Evolutionary conservation across 257 asterid genomes (phyloP), one percentile per base, ranked within the genome.

Genomic region (Linderniella brevidens): DNA sequence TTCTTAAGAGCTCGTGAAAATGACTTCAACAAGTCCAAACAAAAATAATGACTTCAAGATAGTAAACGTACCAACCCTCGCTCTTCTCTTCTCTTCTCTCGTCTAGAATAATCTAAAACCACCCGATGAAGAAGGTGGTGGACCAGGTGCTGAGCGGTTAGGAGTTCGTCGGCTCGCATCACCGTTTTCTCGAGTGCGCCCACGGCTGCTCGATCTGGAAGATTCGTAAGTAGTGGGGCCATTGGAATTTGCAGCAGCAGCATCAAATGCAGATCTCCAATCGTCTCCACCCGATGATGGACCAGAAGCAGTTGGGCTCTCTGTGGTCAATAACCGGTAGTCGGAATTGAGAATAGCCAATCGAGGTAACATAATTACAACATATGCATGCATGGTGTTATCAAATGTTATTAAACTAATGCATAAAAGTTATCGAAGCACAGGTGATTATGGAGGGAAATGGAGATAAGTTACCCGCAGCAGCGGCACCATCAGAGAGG

Each of bases 211-310:
- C 19, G 93, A 73, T 60, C 86, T 68, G 0, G 92, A 74, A 58
- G 56, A 73, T 25, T 75, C 53, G 57, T 50, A 74, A 3, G 94
- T 61, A 58, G n/a, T n/a, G n/a, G 74, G 78, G 13, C 63, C 5
- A 0, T 77, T 67, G 17, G 94, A 80, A 57, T 72, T 80, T 35
- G 90, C 80, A 43, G 94, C 93, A 43, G 94, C 93, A 48, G 83
- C 65, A 66, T 88, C 98, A 58, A 88, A 88, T 57, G 98, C 98
- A 53, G 79, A 67, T 68, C 95, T 68, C 98, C 98, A 88, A 17
- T 88, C 98, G 37, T 84, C 94, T 25, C 32, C 32, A 11, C 96
- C 93, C 0, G 92, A 54, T 9, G 93, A 64, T 20, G 83, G 72
- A 48, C 90, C 82, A n/a, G 61, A 36, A 9, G 80, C 58, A 51